Percentiles rank a stretch among this genome's conserved stretches.
phyloP scores from a whole-genome alignment of 2,329 filamentous ascomycete genomes.

The Byssothecium circinans region DNA sequence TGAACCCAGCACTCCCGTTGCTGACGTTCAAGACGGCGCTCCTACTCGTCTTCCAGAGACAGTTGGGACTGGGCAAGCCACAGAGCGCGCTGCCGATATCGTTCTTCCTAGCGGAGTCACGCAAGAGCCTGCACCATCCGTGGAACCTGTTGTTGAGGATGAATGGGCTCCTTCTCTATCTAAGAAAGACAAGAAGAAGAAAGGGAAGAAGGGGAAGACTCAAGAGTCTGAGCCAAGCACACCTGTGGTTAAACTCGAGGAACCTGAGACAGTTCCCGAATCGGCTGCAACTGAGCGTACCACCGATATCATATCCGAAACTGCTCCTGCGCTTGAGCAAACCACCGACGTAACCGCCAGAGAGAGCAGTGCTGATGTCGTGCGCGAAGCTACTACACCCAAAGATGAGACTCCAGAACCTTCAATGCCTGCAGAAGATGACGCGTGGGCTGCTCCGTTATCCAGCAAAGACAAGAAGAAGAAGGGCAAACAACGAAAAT shows the following conservation, averaged over 20 bases:
- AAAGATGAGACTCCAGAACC: not conserved
- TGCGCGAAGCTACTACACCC: not conserved
- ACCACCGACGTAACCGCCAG: not conserved
- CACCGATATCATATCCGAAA: too few relatives aligned
- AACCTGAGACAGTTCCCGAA: not conserved
- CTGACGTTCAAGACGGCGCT: not conserved
- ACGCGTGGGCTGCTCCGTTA: slow-evolving; percentile 2
- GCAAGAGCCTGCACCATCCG: not conserved
- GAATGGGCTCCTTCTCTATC: slow-evolving; percentile 4
- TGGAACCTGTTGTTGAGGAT: not conserved
- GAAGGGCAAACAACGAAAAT: slow-evolving; percentile 25
- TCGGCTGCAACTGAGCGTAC: not conserved
- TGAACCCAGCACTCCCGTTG: not conserved
- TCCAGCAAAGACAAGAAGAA: slow-evolving; percentile 55
- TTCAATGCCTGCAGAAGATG: slow-evolving; percentile 1
- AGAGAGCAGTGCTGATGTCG: not conserved
- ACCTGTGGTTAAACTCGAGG: slow-evolving; percentile 10
- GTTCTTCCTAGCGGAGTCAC: not conserved
- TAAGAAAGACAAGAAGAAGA: slow-evolving; percentile 35
- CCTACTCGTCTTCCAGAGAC: too few relatives aligned
- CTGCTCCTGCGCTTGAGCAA: not conserved
- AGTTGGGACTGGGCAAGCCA: too few relatives aligned
- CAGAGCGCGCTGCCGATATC: not conserved
- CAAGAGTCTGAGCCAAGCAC: slow-evolving; percentile 20
- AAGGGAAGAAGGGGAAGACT: slow-evolving; percentile 26